phyloP scores from a whole-genome alignment of 768 basidiomycete genomes.

The Pisolithus tinctorius region DNA sequence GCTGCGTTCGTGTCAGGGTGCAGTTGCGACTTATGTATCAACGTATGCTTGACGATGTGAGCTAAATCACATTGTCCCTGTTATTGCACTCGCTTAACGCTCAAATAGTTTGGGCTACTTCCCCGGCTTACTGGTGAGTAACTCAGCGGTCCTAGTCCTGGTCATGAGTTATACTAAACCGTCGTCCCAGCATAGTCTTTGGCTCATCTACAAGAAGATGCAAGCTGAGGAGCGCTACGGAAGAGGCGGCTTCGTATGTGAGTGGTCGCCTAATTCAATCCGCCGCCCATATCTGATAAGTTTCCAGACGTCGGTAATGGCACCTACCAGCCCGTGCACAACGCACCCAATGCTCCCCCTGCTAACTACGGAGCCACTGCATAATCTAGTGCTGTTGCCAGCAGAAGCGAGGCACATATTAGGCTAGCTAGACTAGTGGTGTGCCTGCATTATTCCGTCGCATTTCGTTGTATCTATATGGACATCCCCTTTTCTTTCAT shows the following conservation, averaged over 20 bases:
- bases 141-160: not conserved
- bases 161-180: not conserved
- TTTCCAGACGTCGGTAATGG: slow-evolving; percentile 32
- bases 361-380: slow-evolving; percentile 29
- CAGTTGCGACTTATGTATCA: slow-evolving; percentile 82
- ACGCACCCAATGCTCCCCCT: slow-evolving; percentile 16
- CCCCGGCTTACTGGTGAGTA: slow-evolving; percentile 50
- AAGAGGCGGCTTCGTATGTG: slow-evolving; percentile 67
- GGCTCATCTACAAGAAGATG: slow-evolving; percentile 88
- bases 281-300: not conserved
- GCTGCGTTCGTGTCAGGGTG: slow-evolving; percentile 76
- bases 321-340: slow-evolving; percentile 26
- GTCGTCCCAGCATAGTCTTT: slow-evolving; percentile 63
- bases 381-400: slow-evolving; percentile 1
- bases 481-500: not conserved
- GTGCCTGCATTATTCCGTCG: not conserved
- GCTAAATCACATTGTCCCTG: slow-evolving; percentile 15
- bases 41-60: slow-evolving; percentile 71
- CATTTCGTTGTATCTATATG: not conserved
- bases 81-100: slow-evolving; percentile 2
- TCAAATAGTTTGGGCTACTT: slow-evolving; percentile 62
- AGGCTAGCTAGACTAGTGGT: not conserved
- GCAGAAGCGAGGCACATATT: too few species aligned
- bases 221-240: slow-evolving; percentile 82
- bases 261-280: slow-evolving; percentile 25